These are phyloP conservation scores for Melanogaster broomeanus DNA, from an alignment of 768 basidiomycete genomes.

Conservation along the genomic window DNA sequence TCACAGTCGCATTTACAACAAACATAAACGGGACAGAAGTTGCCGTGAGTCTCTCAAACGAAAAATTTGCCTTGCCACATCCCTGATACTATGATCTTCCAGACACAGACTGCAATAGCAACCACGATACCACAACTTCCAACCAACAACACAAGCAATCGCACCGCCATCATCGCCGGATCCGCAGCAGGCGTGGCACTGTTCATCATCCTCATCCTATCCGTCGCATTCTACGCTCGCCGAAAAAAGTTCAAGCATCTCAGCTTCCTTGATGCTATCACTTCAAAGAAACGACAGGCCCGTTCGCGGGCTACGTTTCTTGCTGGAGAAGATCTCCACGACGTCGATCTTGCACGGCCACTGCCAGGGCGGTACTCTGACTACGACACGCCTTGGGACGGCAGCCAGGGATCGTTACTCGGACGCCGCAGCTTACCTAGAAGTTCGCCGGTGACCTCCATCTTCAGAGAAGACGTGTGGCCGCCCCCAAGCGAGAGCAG, in stretches of 20 bases:
- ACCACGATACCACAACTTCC: slow-evolving; percentile 16
- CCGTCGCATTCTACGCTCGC: slow-evolving; percentile 38
- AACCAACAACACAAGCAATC: slow-evolving; percentile 13
- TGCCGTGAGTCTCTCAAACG: slow-evolving; percentile 15
- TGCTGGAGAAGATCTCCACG: slow-evolving; percentile 25
- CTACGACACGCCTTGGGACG: slow-evolving; percentile 25
- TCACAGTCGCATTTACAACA: slow-evolving; percentile 23
- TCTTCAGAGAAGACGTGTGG: slow-evolving; percentile 50
- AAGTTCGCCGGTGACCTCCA: slow-evolving; percentile 43
- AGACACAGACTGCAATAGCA: slow-evolving; percentile 18
- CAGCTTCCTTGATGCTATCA: slow-evolving; percentile 31
- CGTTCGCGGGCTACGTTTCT: slow-evolving; percentile 23
- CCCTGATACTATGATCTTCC: neutral
- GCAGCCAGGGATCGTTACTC: neutral
- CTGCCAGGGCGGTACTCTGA: slow-evolving; percentile 16
- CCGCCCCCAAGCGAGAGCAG: slow-evolving; percentile 37
- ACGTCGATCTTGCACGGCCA: slow-evolving; percentile 4
- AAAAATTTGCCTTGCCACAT: neutral
- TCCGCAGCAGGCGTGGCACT: slow-evolving; percentile 39
- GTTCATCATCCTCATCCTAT: slow-evolving; percentile 38
- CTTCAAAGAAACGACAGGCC: slow-evolving; percentile 18
- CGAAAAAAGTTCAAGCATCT: slow-evolving; percentile 38
- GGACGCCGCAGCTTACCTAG: neutral
- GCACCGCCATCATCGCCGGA: slow-evolving; percentile 45
- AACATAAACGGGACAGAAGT: slow-evolving; percentile 12